These are phyloP conservation scores for Kregervanrija pseudodelftensis DNA, from an alignment of 805 yeast genomes.

Conservation along the genomic window DNA sequence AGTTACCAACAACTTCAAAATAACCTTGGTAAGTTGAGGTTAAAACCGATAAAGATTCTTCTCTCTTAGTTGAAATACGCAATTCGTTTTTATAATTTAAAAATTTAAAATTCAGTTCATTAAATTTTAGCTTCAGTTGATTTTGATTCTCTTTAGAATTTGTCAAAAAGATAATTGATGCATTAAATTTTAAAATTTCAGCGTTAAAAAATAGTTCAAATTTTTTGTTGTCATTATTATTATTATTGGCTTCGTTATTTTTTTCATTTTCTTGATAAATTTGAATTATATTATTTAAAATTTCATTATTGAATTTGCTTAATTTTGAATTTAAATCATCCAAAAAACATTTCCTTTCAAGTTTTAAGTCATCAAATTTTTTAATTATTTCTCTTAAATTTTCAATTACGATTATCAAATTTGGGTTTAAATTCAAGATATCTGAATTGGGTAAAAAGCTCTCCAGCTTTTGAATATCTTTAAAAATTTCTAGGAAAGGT, in stretches of 20 bases:
- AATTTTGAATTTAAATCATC: slow-evolving; percentile 38
- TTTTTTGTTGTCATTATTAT: slow-evolving; percentile 22
- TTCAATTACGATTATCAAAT: slow-evolving; percentile 24
- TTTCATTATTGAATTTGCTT: slow-evolving; percentile 38
- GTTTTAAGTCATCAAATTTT: slow-evolving; percentile 26
- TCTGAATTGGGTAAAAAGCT: slow-evolving; percentile 35
- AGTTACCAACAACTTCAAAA: slow-evolving; percentile 49
- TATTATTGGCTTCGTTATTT: slow-evolving; percentile 27
- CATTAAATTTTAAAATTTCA: slow-evolving; percentile 40
- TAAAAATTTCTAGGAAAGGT: slow-evolving; percentile 35
- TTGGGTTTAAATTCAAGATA: slow-evolving; percentile 30
- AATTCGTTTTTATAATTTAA: slow-evolving; percentile 27
- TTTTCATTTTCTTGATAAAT: slow-evolving; percentile 20
- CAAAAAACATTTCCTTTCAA: slow-evolving; percentile 33
- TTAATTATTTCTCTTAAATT: slow-evolving; percentile 30
- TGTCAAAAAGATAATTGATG: slow-evolving; percentile 43
- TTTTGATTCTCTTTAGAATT: slow-evolving; percentile 32
- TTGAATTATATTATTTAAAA: slow-evolving; percentile 27
- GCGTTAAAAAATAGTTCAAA: slow-evolving; percentile 33
- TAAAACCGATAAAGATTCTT: slow-evolving; percentile 42
- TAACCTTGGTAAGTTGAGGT: slow-evolving; percentile 45
- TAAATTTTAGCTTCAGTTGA: slow-evolving; percentile 21
- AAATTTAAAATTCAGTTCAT: slow-evolving; percentile 32
- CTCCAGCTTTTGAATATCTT: slow-evolving; percentile 22
- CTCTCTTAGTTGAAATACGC: slow-evolving; percentile 31